Percentiles rank a stretch among this genome's conserved stretches.
Evolutionary conservation across 352 stramenopile species (phyloP).

Genomic region (Globisporangium lucens): DNA sequence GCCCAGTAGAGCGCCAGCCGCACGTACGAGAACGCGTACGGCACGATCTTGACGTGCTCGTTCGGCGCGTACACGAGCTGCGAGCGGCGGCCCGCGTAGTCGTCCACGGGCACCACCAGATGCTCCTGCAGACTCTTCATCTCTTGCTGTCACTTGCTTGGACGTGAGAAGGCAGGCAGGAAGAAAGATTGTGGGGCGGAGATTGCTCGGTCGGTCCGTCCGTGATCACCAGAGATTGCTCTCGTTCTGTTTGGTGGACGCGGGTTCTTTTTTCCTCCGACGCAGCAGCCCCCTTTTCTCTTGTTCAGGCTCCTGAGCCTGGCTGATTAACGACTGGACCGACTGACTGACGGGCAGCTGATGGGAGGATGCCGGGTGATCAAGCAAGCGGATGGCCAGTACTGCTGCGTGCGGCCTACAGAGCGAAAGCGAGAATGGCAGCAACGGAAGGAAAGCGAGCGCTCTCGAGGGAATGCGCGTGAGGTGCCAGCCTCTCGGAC

Average conservation of each 20-base stretch:
- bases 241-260: background rate
- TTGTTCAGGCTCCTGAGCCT: background rate
- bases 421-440: constrained; percentile 2
- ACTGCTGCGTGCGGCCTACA: background rate
- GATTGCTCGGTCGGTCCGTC: background rate
- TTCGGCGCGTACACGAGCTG: constrained; percentile 43
- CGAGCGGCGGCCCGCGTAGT: constrained; percentile 26
- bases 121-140: constrained; percentile 49
- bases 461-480: background rate
- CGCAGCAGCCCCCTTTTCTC: background rate
- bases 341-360: background rate
- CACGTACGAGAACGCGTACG: constrained; percentile 33
- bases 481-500: background rate
- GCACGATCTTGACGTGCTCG: constrained; percentile 35
- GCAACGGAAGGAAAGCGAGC: background rate
- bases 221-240: background rate
- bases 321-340: background rate
- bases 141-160: background rate
- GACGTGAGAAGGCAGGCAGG: background rate
- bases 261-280: background rate
- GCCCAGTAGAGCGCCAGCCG: constrained; percentile 34
- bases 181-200: background rate
- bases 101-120: constrained; percentile 43
- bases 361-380: background rate
- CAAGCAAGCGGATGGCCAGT: background rate